Conservation (phyloP, 2,329 filamentous ascomycete species). For the Tolypocladium cylindrosporum region DNA sequence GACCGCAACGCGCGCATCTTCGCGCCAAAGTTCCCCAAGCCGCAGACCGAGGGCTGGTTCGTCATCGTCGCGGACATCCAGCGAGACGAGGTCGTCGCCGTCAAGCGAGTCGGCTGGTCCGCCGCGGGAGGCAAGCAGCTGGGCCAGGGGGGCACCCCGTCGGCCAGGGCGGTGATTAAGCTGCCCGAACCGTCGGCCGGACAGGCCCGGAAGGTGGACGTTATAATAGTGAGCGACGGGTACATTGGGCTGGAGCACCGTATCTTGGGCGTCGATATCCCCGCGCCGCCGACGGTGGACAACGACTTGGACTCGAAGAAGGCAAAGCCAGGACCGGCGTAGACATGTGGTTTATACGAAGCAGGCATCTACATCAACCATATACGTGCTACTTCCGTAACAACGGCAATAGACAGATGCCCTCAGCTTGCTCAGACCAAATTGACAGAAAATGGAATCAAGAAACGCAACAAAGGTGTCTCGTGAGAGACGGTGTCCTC, state of each 20-base stretch:
- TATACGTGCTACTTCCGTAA: not conserved
- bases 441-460: not conserved
- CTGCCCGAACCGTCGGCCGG: conserved; percentile 39
- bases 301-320: conserved; percentile 35
- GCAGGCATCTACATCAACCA: not conserved
- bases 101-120: conserved; percentile 78
- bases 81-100: conserved; percentile 67
- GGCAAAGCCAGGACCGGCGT: not conserved
- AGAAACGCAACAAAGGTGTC: not conserved
- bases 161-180: conserved; percentile 47
- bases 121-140: conserved; percentile 17
- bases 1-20: conserved; percentile 67
- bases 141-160: conserved; percentile 34
- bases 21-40: conserved; percentile 84
- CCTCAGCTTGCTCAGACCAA: not conserved
- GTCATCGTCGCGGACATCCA: conserved; percentile 60
- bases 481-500: not conserved
- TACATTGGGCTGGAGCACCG: conserved; percentile 66
- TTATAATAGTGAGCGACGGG: conserved; percentile 74
- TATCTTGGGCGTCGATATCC: conserved; percentile 39
- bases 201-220: conserved; percentile 54
- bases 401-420: not conserved
- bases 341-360: not conserved
- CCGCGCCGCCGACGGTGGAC: conserved; percentile 36
- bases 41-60: conserved; percentile 92